phyloP scores from a whole-genome alignment of 139 green algal genomes.

The Tetratostichococcus sp. region DNA sequence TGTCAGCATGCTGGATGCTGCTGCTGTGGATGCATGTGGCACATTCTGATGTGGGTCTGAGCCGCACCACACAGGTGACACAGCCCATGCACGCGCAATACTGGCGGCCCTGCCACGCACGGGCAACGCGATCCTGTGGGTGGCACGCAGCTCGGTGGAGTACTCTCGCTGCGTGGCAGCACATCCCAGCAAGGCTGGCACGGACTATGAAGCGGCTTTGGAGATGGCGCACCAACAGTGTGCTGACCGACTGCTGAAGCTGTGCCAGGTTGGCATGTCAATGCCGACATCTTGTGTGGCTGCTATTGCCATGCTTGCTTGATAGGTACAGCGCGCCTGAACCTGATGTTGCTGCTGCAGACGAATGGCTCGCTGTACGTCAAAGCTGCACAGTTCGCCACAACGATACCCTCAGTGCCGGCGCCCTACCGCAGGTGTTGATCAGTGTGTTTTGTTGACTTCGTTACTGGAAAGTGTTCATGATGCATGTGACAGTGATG shows the following conservation, averaged over 20 bases:
- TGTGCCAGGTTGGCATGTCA: constrained; percentile 1
- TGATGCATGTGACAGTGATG: too few species aligned
- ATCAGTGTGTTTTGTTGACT: too few species aligned
- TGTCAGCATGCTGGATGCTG: not conserved
- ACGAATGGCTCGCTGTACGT: constrained; percentile 83
- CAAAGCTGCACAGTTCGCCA: constrained; percentile 82
- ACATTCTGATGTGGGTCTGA: too few species aligned
- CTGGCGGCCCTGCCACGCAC: not conserved
- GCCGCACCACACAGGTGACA: not conserved
- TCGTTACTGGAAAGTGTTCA: too few species aligned
- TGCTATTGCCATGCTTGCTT: too few species aligned
- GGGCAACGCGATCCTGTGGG: not conserved
- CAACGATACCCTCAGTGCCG: constrained; percentile 38
- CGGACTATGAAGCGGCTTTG: constrained; percentile 18
- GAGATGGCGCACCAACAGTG: constrained; percentile 30
- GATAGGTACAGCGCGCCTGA: too few species aligned
- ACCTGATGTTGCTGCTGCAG: too few species aligned
- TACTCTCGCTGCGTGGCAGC: constrained; percentile 2
- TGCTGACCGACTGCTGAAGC: constrained; percentile 22
- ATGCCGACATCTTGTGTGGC: too few species aligned
- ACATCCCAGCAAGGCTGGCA: constrained; percentile 12
- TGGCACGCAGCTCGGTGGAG: not conserved
- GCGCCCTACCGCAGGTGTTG: constrained; percentile 30
- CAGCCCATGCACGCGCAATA: not conserved
- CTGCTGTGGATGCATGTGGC: not conserved